A percentile compares a stretch with the other conserved stretches of the same genome.
phyloP scores from a whole-genome alignment of 1,284 basidiomycete genomes.

The Ganoderma meredithae region DNA sequence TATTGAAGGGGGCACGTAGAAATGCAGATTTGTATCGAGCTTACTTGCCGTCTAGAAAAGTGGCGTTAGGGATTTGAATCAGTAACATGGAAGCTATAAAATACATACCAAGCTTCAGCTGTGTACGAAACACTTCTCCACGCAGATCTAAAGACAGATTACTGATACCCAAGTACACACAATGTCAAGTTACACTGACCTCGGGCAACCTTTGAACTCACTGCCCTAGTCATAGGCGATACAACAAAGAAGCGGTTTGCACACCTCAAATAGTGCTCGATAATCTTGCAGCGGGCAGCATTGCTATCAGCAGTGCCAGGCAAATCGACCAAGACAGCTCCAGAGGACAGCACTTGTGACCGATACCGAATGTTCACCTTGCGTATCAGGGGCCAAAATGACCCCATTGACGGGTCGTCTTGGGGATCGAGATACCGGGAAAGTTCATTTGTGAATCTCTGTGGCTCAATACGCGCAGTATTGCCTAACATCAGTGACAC shows the following conservation, averaged over 20 bases:
- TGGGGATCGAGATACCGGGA: conserved; percentile 47
- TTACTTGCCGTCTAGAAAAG: conserved; percentile 6
- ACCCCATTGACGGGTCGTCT: conserved; percentile 55
- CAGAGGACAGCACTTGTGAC: conserved; percentile 50
- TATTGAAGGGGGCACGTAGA: neutral
- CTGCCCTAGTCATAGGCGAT: conserved; percentile 34
- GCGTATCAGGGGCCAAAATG: conserved; percentile 64
- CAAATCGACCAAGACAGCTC: conserved; percentile 62
- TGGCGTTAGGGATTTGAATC: neutral
- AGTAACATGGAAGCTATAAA: neutral
- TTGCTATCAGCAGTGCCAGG: conserved; percentile 64
- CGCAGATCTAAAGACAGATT: neutral
- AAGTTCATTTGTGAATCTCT: neutral
- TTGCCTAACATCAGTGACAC: neutral
- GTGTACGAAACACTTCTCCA: neutral
- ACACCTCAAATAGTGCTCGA: conserved; percentile 59
- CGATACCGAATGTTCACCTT: conserved; percentile 56
- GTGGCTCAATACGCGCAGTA: neutral
- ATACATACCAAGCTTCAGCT: conserved; percentile 4
- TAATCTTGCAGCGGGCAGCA: conserved; percentile 55
- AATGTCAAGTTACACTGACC: neutral
- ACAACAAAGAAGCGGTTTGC: conserved; percentile 56
- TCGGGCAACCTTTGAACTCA: conserved; percentile 8
- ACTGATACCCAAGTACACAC: neutral
- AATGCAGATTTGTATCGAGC: neutral